A percentile compares a stretch with the other conserved stretches of the same genome.
Evolutionary conservation across 306 rosid species (phyloP).

Genomic region (Sophora flavescens): DNA sequence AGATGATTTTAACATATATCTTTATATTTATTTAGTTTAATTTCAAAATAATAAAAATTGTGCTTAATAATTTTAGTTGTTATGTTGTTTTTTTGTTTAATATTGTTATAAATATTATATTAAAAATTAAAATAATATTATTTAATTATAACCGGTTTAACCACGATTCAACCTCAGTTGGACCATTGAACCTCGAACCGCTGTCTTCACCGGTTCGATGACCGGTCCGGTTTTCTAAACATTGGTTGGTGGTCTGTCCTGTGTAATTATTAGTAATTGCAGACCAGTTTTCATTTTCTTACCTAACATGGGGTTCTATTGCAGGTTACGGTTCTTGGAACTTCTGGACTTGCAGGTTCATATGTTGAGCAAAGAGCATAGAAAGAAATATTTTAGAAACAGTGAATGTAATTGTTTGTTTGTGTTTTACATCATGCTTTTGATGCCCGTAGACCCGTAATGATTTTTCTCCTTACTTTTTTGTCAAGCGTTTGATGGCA

Average conservation of each 20-base stretch:
- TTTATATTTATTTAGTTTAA: too few relatives aligned
- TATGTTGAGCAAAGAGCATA: constrained; percentile 93
- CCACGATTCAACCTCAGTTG: too few relatives aligned
- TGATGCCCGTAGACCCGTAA: constrained; percentile 47
- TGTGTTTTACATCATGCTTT: constrained; percentile 44
- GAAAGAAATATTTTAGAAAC: constrained; percentile 42
- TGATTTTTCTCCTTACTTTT: constrained; percentile 48
- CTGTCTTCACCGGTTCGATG: too few relatives aligned
- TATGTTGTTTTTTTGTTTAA: too few relatives aligned
- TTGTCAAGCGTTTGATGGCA: constrained; percentile 47
- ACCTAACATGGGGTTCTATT: constrained; percentile 34
- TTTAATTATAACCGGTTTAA: too few relatives aligned
- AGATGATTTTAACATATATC: too few relatives aligned
- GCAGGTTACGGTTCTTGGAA: constrained; percentile 95
- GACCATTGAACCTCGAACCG: too few relatives aligned
- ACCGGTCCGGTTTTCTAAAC: too few relatives aligned
- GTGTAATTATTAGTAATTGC: constrained; percentile 5
- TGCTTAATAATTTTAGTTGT: too few relatives aligned
- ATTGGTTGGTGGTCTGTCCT: constrained; percentile 18
- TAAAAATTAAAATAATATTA: too few relatives aligned
- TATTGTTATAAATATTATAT: too few relatives aligned
- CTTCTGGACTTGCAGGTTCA: constrained; percentile 97
- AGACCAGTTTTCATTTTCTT: constrained; percentile 32
- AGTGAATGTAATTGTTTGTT: constrained; percentile 47
- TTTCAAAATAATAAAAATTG: too few relatives aligned